These are phyloP conservation scores for Umbelopsis sp. DNA, from an alignment of 192 early-diverging fungal genomes.

Conservation along the genomic window DNA sequence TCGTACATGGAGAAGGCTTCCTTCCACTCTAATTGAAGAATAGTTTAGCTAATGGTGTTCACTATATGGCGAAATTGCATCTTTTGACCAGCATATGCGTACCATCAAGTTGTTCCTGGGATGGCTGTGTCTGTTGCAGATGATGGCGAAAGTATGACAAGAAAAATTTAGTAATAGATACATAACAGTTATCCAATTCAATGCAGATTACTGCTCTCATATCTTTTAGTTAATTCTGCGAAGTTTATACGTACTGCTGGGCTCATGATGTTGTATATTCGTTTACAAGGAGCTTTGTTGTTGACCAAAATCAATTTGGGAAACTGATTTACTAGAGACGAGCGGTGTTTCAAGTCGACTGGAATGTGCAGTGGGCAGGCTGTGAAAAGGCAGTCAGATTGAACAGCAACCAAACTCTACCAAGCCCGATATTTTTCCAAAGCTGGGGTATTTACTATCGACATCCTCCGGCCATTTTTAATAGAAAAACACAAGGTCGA, in stretches of 20 bases:
- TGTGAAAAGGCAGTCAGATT: too few relatives aligned
- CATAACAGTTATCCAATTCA: background rate
- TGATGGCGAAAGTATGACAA: background rate
- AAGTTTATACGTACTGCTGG: slow-evolving; percentile 23
- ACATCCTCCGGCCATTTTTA: too few relatives aligned
- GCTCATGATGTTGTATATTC: slow-evolving; percentile 25
- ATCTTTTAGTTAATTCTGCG: background rate
- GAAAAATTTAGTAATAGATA: background rate
- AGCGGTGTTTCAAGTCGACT: background rate
- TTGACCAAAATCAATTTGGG: background rate
- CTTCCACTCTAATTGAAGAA: slow-evolving; percentile 61
- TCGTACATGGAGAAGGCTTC: slow-evolving; percentile 83
- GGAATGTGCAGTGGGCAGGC: slow-evolving; percentile 3
- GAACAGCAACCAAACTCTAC: too few relatives aligned
- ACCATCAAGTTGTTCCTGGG: slow-evolving; percentile 45
- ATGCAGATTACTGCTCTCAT: background rate
- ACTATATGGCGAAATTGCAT: background rate
- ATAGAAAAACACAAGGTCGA: too few relatives aligned
- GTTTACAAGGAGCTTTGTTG: slow-evolving; percentile 11
- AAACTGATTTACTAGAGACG: background rate
- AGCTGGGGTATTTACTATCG: too few relatives aligned
- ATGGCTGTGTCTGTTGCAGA: slow-evolving; percentile 30
- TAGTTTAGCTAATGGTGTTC: background rate
- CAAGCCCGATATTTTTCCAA: too few relatives aligned
- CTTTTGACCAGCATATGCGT: background rate